Evolutionary conservation across 495 filamentous ascomycete species (phyloP), one percentile per base, ranked within the genome.

Genomic region (Rhypophila decipiens): DNA sequence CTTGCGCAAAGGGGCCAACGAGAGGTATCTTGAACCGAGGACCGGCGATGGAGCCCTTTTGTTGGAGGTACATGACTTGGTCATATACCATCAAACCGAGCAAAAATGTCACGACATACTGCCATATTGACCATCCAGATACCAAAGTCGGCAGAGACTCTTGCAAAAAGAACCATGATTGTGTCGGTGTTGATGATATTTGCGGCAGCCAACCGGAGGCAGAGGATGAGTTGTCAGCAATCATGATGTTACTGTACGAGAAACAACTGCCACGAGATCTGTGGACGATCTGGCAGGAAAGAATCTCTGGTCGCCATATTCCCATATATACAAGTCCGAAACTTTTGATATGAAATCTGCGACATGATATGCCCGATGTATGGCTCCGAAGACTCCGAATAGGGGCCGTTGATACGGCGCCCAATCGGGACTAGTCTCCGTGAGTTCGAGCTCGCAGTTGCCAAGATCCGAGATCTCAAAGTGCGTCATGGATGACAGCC

Each of bases 1-100:
- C 91, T 61, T 91, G 69, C 31, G 95, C 72, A 64, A 96, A 96
- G 3, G 90, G 90, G 18, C 90, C 90, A 69, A 95, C 90, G 60
- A 96, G 90, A 2, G 90, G 90, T 27, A 87, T 73, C 66, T 96
- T 96, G 69, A 77, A 86, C 40, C 74, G 50, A 13, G 88, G 87
- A 10, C 90, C 90, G 39, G 79, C 76, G 58, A 96, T 91, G 4
- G 78, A 74, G 24, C 87, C 88, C 67, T 95, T 96, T 46, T 85
- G 78, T 61, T 75, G 81, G 58, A 90, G 74, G 65, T 95, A 96
- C 59, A 74, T 83, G 67, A 84, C 89, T 45, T 60, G 53, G 18
- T 60, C 57, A 39, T 60, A 60, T 9, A 50, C 47, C 39, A 60
- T 35, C 11, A 56, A 3, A 2, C 29, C 45, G 7, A 60, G 31